Evolutionary conservation across 805 yeast genomes (phyloP).

Genomic region (Kodamaea kakaduensis): DNA sequence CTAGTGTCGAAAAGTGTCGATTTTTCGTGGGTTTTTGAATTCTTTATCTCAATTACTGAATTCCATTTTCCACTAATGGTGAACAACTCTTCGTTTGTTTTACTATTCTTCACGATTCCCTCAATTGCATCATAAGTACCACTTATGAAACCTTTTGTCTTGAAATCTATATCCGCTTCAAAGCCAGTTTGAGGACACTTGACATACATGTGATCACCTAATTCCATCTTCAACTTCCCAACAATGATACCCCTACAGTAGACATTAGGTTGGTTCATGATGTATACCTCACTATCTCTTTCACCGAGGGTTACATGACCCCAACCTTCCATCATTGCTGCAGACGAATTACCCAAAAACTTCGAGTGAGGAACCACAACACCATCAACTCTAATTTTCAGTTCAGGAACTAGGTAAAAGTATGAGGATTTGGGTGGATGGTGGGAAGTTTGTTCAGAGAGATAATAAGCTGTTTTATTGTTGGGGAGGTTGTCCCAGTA

Average conservation of each 20-base stretch:
- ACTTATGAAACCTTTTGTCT: conserved; percentile 88
- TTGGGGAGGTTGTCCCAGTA: conserved; percentile 85
- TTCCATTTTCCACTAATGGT: conserved; percentile 92
- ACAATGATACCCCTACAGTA: conserved; percentile 91
- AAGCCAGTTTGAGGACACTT: conserved; percentile 56
- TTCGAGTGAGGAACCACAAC: conserved; percentile 80
- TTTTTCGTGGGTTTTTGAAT: conserved; percentile 42
- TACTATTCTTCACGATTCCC: conserved; percentile 55
- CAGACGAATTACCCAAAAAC: conserved; percentile 93
- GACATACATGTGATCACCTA: conserved; percentile 88
- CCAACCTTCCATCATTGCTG: conserved; percentile 93
- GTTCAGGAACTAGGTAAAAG: conserved; percentile 80
- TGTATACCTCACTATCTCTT: conserved; percentile 64
- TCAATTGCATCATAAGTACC: conserved; percentile 89
- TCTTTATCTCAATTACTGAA: conserved; percentile 67
- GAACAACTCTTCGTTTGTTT: conserved; percentile 52
- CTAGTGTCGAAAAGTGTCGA: conserved; percentile 44
- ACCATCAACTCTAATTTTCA: conserved; percentile 83
- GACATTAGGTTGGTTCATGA: conserved; percentile 91
- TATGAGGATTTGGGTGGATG: conserved; percentile 98
- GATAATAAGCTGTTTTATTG: conserved; percentile 67
- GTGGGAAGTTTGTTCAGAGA: conserved; percentile 94
- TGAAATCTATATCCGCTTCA: conserved; percentile 84
- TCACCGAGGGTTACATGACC: conserved; percentile 69
- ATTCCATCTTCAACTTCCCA: conserved; percentile 83